phyloP scores from a whole-genome alignment of 805 yeast genomes.

The Naumovozyma baii region DNA sequence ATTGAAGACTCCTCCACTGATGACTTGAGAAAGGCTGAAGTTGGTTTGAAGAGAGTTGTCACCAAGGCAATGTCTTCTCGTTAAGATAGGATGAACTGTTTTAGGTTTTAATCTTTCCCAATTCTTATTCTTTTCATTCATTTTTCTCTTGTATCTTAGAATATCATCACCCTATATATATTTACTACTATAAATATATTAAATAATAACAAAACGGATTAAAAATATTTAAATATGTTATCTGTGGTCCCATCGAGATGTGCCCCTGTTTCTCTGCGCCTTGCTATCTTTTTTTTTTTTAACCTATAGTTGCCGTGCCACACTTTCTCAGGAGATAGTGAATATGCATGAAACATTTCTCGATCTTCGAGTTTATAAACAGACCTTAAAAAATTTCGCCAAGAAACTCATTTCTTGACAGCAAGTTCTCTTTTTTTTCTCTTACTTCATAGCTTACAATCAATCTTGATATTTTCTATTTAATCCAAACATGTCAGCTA shows the following conservation, averaged over 20 bases:
- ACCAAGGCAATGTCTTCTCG: constrained; percentile 99
- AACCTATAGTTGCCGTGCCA: too few species aligned
- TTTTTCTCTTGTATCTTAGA: constrained; percentile 1
- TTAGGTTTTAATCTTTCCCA: not conserved
- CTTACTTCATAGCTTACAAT: too few species aligned
- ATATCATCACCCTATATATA: constrained; percentile 1
- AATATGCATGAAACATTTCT: too few species aligned
- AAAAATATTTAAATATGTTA: not conserved
- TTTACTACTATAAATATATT: not conserved
- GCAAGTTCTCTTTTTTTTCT: too few species aligned
- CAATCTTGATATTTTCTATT: not conserved
- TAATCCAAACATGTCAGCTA: constrained; percentile 38
- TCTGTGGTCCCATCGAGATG: too few species aligned
- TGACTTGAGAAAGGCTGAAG: constrained; percentile 98
- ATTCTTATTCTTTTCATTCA: not conserved
- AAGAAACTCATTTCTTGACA: too few species aligned
- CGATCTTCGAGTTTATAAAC: too few species aligned
- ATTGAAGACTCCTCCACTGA: constrained; percentile 94
- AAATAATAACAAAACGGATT: constrained; percentile 1
- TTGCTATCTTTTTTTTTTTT: too few species aligned
- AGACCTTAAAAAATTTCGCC: too few species aligned
- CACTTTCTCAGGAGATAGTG: too few species aligned
- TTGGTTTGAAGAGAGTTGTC: constrained; percentile 97
- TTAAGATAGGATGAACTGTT: constrained; percentile 37
- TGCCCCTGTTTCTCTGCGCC: not conserved